These are phyloP conservation scores for Rutstroemia sp. DNA, from an alignment of 2,329 filamentous ascomycete species.

Conservation along the genomic window DNA sequence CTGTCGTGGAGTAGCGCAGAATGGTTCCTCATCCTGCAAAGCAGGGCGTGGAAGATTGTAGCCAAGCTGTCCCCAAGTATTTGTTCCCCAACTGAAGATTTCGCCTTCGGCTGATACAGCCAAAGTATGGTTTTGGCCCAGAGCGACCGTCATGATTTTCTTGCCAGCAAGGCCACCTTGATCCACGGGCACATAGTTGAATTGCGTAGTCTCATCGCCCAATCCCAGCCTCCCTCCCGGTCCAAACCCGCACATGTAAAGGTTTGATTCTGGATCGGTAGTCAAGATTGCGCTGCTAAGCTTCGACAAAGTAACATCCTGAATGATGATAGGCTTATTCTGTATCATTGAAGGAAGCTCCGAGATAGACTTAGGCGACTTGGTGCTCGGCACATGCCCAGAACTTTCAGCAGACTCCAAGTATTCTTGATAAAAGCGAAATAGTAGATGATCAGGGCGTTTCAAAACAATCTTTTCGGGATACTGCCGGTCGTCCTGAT, in stretches of 20 bases:
- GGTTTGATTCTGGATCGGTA: conserved; percentile 76
- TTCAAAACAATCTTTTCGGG: conserved; percentile 75
- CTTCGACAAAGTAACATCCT: conserved; percentile 83
- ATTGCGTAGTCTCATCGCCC: conserved; percentile 83
- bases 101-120: conserved; percentile 82
- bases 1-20: conserved; percentile 74
- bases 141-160: conserved; percentile 66
- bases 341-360: conserved; percentile 68
- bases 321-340: conserved; percentile 65
- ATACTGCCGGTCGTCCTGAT: conserved; percentile 89
- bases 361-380: conserved; percentile 22
- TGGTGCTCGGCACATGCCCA: conserved; percentile 18
- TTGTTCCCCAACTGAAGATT: conserved; percentile 91
- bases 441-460: conserved; percentile 70
- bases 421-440: conserved; percentile 65
- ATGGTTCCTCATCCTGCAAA: conserved; percentile 72
- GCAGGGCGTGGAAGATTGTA: conserved; percentile 64
- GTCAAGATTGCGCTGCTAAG: conserved; percentile 86
- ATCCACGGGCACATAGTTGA: conserved; percentile 77
- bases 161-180: conserved; percentile 65
- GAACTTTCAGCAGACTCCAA: conserved; percentile 33
- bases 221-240: conserved; percentile 83
- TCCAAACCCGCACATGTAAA: conserved; percentile 89
- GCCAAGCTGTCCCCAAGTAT: conserved; percentile 77
- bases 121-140: conserved; percentile 88